Base-by-base conservation (phyloP, 2,329 filamentous ascomycete genomes). In the Penicillium sp. region DNA sequence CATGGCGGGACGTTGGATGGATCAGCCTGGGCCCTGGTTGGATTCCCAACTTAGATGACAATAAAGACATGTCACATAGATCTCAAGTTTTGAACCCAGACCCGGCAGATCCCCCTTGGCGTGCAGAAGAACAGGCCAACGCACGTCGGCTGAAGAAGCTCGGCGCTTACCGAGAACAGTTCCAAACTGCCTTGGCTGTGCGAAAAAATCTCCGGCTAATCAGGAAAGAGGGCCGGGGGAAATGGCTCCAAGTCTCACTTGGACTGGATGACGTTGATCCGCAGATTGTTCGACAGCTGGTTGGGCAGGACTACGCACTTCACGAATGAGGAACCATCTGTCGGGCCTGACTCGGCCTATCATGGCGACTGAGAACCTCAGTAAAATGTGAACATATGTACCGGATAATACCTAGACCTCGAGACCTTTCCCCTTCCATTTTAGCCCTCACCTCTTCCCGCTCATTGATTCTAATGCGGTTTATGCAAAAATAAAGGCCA, bases 1-100 rank as follows among this genome's bases (percentile, higher is more conserved):
- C 72, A 2, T 80, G 77, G 77, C 64, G 77, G 53, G 72, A 76
- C 49, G 60, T 80, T 10, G 71, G 76, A 44, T 75, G 67, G 59
- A 59, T 80, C 27, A 65, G 72, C 6, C 62, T 80, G 4, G 70
- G 71, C 5, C 72, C 76, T 4, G 77, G 76, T 1, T 78, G 72
- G 73, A 59, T 70, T 29, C 70, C 75, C 1, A 57, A 61, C 34
- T 13, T 59, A 4, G n/a, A 45, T n/a, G 53, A 64, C 3, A 58
- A 61, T 9, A 11, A 42, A 4, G 14, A 32, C 13, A 14, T 16
- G 5, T 38, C 4, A 10, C 31, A 40, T 14, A 5, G 22, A 6
- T 36, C 13, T 36, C 34, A 7, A n/a, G 34, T 32, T 39, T 29
- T 22, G 61, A 63, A 7, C 4, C 66, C 69, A 47, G 60, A 65